Base-by-base conservation (phyloP, 2,329 filamentous ascomycete genomes). In the Aspergillus fructus region DNA sequence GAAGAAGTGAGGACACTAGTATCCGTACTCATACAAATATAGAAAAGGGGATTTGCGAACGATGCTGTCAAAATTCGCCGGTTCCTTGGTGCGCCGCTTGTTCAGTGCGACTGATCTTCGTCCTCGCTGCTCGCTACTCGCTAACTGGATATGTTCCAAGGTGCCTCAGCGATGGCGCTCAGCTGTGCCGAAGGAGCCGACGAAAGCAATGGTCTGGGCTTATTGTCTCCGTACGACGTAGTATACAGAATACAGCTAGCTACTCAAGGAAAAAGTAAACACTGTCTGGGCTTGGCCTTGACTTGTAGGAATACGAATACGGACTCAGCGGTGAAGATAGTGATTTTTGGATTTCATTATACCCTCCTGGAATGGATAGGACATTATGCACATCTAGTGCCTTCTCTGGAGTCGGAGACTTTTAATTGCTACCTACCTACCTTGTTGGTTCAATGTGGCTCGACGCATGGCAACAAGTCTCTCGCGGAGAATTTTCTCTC, bases 401-500 rank as follows among this genome's bases (percentile, higher is more conserved):
- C 34, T 37, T 37, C 34, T 37, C 13, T 15, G 12, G 13, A 23
- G 21, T 19, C 21, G 34, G 52, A 52, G 56, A 48, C 49, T 56
- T 49, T 34, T 30, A 50, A 27, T 49, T 55, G 51, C 56, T 60
- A 65, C 65, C 64, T 65, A 66, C 62, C 62, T 72, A 65, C 45
- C 64, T 30, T 30, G 27, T 30, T 30, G 57, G 51, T 47, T 59
- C 47, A 58, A 56, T 49, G 64, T 65, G 53, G 63, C 64, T 50
- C 71, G 69, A 45, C 72, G 70, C 60, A 72, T 65, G 21, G 74
- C 73, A 52, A 72, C 69, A 19, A 75, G 53, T 54, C 67, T 73
- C 59, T 76, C 74, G 52, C 69, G 72, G 8, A 75, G 68, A 19
- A 76, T 61, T 56, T 62, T 72, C 63, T 76, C 72, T 53, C 69